Conservation (phyloP, 495 filamentous ascomycete species). For the Penicillium antarcticum region DNA sequence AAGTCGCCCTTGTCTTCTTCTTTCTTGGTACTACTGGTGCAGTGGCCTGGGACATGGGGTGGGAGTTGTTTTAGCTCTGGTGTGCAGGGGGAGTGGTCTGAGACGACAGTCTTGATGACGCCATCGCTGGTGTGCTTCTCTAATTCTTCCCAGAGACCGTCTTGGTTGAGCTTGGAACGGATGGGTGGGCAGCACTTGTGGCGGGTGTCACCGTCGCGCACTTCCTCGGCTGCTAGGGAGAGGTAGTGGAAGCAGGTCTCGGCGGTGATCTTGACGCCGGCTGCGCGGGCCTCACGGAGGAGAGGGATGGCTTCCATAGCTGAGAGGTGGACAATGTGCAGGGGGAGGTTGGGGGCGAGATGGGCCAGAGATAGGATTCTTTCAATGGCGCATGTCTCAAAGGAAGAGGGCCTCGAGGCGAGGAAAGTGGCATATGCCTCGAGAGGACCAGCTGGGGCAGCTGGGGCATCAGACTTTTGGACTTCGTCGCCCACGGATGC, state of each 20-base stretch:
- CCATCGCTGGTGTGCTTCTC: slow-evolving; percentile 58
- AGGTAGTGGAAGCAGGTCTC: slow-evolving; percentile 99
- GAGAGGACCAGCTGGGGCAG: slow-evolving; percentile 70
- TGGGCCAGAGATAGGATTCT: slow-evolving; percentile 79
- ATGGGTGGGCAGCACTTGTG: slow-evolving; percentile 99
- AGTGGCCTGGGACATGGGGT: slow-evolving; percentile 50
- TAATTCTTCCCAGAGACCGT: slow-evolving; percentile 84
- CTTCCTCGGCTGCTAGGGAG: slow-evolving; percentile 80
- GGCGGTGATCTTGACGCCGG: slow-evolving; percentile 85
- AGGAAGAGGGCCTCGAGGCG: slow-evolving; percentile 80
- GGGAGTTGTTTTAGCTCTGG: slow-evolving; percentile 90
- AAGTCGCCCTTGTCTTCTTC: slow-evolving; percentile 64
- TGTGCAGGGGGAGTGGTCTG: slow-evolving; percentile 94
- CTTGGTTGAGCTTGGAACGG: slow-evolving; percentile 77
- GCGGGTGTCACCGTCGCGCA: slow-evolving; percentile 85
- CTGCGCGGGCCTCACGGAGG: slow-evolving; percentile 72
- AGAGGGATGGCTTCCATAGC: slow-evolving; percentile 90
- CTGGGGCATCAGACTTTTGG: slow-evolving; percentile 67
- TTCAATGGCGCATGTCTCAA: slow-evolving; percentile 88
- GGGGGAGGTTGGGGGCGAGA: slow-evolving; percentile 74
- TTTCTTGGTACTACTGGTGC: slow-evolving; percentile 20
- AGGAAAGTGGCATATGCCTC: slow-evolving; percentile 87
- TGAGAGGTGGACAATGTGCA: slow-evolving; percentile 95
- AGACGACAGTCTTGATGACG: slow-evolving; percentile 92
- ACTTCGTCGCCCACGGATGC: slow-evolving; percentile 78